phyloP scores from a whole-genome alignment of 140 eudicot genomes.

The Ambrosia hybrid region DNA sequence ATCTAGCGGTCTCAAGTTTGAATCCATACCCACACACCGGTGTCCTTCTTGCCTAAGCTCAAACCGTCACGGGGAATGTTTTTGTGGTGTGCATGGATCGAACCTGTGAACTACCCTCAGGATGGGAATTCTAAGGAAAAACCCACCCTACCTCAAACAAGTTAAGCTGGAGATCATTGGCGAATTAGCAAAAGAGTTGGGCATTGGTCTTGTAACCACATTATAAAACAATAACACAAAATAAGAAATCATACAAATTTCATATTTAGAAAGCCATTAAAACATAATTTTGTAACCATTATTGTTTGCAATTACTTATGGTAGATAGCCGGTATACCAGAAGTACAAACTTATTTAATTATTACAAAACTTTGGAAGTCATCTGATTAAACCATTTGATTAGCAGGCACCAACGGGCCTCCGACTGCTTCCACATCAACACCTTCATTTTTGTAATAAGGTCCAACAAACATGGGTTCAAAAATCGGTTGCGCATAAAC shows the following conservation, averaged over 20 bases:
- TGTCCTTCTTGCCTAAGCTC: too few relatives aligned
- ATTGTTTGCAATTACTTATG: constrained; percentile 8
- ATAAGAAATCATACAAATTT: background rate
- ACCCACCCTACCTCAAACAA: too few relatives aligned
- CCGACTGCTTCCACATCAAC: constrained; percentile 33
- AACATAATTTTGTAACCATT: constrained; percentile 10
- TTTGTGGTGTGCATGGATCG: too few relatives aligned
- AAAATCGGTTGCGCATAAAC: constrained; percentile 27
- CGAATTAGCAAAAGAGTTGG: constrained; percentile 79
- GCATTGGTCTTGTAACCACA: constrained; percentile 88
- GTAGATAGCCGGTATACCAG: background rate
- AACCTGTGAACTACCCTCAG: too few relatives aligned
- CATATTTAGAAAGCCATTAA: constrained; percentile 19
- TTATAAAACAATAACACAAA: constrained; percentile 36
- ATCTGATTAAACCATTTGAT: constrained; percentile 40
- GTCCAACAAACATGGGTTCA: constrained; percentile 31
- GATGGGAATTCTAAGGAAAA: too few relatives aligned
- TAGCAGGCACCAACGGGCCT: constrained; percentile 38
- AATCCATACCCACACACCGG: too few relatives aligned
- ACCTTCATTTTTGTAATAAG: background rate
- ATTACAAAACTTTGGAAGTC: background rate
- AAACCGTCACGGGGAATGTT: too few relatives aligned
- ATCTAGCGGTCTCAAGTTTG: too few relatives aligned
- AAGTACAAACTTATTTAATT: constrained; percentile 10
- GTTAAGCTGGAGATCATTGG: too few relatives aligned